Evolutionary conservation across 345 rosid genomes (phyloP).

Genomic region (Ceriops tagal): DNA sequence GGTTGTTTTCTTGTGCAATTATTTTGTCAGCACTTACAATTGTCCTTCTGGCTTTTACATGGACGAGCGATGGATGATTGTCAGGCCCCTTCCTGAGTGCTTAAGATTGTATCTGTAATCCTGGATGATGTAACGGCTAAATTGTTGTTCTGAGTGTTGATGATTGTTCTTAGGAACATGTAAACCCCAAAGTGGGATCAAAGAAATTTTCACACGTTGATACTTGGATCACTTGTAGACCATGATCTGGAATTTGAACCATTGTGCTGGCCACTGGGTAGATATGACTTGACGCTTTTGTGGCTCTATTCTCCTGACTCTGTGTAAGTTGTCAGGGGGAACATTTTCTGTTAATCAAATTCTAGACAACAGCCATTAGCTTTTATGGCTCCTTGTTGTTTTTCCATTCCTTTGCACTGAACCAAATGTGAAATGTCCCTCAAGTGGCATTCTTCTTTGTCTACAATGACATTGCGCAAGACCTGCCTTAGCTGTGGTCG

Average conservation of each 20-base stretch:
- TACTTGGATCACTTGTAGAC: background rate
- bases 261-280: background rate
- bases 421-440: too few species aligned
- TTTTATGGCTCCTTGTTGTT: too few species aligned
- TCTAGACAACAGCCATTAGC: too few species aligned
- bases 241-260: background rate
- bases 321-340: too few species aligned
- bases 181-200: background rate
- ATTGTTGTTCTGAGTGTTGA: background rate
- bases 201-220: background rate
- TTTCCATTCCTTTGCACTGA: too few species aligned
- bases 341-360: too few species aligned
- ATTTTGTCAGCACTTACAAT: conserved; percentile 49
- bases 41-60: conserved; percentile 68
- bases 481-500: too few species aligned
- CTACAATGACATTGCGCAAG: too few species aligned
- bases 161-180: background rate
- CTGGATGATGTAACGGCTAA: background rate
- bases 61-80: conserved; percentile 72
- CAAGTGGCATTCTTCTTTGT: too few species aligned
- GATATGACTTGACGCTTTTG: background rate
- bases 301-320: too few species aligned
- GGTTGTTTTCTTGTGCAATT: conserved; percentile 61
- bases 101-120: background rate
- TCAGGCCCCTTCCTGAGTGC: background rate